Percentiles rank a stretch among this genome's conserved stretches.
Conservation (phyloP, 305 asterid species). For the Solanum hybrid region DNA sequence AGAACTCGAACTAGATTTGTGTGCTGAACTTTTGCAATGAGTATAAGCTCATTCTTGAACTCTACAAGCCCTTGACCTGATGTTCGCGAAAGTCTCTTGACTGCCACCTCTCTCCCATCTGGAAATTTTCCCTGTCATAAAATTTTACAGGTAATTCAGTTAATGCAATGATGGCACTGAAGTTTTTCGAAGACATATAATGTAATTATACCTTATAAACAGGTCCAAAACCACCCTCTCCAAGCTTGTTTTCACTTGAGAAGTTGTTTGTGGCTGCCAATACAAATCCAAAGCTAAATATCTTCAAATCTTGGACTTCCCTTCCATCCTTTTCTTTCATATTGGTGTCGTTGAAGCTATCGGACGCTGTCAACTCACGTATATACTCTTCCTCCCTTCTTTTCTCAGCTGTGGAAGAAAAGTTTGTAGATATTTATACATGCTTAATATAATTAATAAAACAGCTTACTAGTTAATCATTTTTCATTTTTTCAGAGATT, state of each 20-base stretch:
- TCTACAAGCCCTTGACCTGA: constrained; percentile 21
- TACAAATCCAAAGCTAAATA: constrained; percentile 11
- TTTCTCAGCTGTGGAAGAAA: not conserved
- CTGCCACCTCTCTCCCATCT: constrained; percentile 18
- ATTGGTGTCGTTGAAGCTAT: constrained; percentile 1
- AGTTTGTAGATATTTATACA: not conserved
- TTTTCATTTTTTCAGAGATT: not conserved
- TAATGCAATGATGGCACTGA: not conserved
- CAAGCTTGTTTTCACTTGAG: constrained; percentile 11
- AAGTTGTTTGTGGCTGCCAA: constrained; percentile 18
- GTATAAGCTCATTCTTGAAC: constrained; percentile 22
- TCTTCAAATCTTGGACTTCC: constrained; percentile 17
- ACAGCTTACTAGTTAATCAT: fast-evolving
- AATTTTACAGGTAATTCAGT: not conserved
- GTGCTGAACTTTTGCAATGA: constrained; percentile 23
- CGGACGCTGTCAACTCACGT: constrained; percentile 10
- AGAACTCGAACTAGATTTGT: constrained; percentile 25
- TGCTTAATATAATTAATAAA: not conserved
- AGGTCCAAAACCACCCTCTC: constrained; percentile 27
- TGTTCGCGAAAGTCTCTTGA: constrained; percentile 16
- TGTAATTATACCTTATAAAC: constrained; percentile 17
- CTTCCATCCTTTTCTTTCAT: not conserved
- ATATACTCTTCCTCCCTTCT: constrained; percentile 6
- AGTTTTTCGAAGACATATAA: not conserved
- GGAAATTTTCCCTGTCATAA: constrained; percentile 11